Conservation (phyloP, 805 yeast species). For the Spathaspora hagerdaliae region DNA sequence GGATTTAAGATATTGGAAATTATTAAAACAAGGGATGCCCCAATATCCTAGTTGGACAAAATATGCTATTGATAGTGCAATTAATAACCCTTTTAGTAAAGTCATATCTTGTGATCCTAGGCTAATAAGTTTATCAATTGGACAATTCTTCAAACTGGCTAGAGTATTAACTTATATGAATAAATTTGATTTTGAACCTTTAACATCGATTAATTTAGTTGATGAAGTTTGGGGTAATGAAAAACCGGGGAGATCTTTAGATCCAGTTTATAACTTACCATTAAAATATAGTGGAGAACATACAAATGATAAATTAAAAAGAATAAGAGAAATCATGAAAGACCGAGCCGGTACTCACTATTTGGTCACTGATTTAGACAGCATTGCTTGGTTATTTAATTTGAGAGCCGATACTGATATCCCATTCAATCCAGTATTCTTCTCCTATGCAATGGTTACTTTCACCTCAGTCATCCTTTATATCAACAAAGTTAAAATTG, state of each 20-base stretch:
- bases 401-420: slow-evolving; percentile 75
- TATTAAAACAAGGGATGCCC: slow-evolving; percentile 75
- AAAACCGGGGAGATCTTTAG: slow-evolving; percentile 29
- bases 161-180: slow-evolving; percentile 14
- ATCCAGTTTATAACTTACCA: slow-evolving; percentile 27
- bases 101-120: slow-evolving; percentile 83
- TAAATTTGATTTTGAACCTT: slow-evolving; percentile 27
- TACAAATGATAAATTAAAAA: slow-evolving; percentile 23
- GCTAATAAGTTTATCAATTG: slow-evolving; percentile 52
- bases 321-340: slow-evolving; percentile 29
- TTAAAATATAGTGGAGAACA: slow-evolving; percentile 32
- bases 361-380: slow-evolving; percentile 74
- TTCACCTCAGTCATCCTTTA: slow-evolving; percentile 44
- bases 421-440: slow-evolving; percentile 83
- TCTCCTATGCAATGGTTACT: slow-evolving; percentile 50
- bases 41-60: slow-evolving; percentile 76
- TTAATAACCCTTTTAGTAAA: slow-evolving; percentile 44
- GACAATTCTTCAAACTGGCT: slow-evolving; percentile 33
- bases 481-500: slow-evolving; percentile 44
- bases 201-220: slow-evolving; percentile 26
- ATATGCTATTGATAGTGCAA: slow-evolving; percentile 56
- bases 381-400: slow-evolving; percentile 87
- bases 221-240: slow-evolving; percentile 37
- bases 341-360: slow-evolving; percentile 26
- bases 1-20: slow-evolving; percentile 65